A percentile compares a stretch with the other conserved stretches of the same genome.
phyloP scores from a whole-genome alignment of 1,284 basidiomycete species.

The Ganoderma resinaceum region DNA sequence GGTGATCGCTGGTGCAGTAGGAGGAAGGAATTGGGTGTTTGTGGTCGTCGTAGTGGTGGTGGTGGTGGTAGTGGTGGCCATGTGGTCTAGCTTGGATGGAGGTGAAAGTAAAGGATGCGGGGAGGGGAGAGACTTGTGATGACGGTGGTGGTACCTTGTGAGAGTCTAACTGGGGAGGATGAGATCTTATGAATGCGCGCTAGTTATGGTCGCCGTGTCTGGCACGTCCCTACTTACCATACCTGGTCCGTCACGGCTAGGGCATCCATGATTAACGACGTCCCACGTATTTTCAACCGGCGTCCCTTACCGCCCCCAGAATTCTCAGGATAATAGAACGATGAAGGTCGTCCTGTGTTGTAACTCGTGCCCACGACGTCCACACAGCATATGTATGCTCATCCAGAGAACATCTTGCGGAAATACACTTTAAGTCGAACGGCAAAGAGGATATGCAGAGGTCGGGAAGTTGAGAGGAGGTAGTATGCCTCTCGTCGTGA shows the following conservation, averaged over 20 bases:
- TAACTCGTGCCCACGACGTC: not conserved
- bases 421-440: not conserved
- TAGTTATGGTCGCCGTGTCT: not conserved
- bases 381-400: not conserved
- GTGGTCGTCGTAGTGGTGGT: not conserved
- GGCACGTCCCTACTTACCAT: not conserved
- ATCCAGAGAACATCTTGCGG: not conserved
- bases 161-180: not conserved
- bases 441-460: not conserved
- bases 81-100: not conserved
- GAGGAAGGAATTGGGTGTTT: not conserved
- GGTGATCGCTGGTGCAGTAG: not conserved
- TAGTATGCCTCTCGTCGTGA: not conserved
- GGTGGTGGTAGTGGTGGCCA: not conserved
- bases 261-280: not conserved
- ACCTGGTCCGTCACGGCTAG: not conserved
- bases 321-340: not conserved
- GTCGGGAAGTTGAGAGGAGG: not conserved
- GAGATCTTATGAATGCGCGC: not conserved
- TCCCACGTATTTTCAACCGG: not conserved
- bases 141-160: not conserved
- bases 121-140: not conserved
- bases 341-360: not conserved
- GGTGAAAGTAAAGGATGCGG: not conserved
- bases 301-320: not conserved